Evolutionary conservation across 306 rosid species (phyloP).

Genomic region (Citrullus mucosospermus): DNA sequence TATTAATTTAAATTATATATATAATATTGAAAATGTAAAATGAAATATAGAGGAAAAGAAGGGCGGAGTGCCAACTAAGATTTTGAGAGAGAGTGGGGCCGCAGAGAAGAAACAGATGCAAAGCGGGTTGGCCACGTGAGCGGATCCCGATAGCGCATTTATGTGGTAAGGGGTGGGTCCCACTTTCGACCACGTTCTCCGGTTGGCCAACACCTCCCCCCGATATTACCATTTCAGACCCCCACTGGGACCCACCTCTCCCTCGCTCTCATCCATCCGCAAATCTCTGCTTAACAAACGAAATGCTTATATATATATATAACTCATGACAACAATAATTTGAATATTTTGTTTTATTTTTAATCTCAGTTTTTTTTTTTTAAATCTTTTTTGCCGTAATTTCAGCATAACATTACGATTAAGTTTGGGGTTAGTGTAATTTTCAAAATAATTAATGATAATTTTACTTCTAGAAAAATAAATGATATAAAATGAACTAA

Average conservation of each 20-base stretch:
- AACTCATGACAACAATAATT: neutral
- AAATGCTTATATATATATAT: neutral
- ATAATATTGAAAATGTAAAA: too few species aligned
- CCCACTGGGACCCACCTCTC: neutral
- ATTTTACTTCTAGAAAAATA: too few species aligned
- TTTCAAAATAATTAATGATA: too few species aligned
- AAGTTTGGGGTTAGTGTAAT: too few species aligned
- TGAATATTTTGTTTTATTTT: neutral
- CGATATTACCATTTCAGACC: too few species aligned
- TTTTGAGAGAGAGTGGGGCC: neutral
- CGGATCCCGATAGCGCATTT: neutral
- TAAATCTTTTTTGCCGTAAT: too few species aligned
- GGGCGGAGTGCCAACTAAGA: neutral
- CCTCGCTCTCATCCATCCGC: neutral
- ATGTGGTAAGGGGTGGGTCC: neutral
- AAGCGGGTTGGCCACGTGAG: slow-evolving; percentile 6
- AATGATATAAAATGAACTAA: too few species aligned
- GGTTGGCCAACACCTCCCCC: neutral
- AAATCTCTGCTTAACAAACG: neutral
- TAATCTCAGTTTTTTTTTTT: neutral
- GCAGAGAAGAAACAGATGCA: neutral
- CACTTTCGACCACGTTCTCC: neutral
- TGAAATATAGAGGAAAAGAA: neutral
- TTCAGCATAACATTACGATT: too few species aligned
- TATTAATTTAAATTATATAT: too few species aligned